These are phyloP conservation scores for Rusavskia elegans DNA, from an alignment of 495 filamentous ascomycete genomes.

Conservation along the genomic window DNA sequence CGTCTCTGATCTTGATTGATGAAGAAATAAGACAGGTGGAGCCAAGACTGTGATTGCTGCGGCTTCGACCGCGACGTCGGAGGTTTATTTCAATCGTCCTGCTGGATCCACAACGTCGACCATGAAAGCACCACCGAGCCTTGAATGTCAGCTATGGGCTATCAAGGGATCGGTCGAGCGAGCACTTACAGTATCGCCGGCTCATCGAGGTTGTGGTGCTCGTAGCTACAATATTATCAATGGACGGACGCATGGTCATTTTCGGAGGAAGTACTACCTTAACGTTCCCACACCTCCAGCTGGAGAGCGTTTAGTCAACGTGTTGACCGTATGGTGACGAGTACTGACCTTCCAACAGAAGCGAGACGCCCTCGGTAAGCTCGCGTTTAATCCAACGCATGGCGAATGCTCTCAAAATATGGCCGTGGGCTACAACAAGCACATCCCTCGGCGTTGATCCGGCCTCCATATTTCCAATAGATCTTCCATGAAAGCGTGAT, in stretches of 20 bases:
- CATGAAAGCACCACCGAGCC: constrained; percentile 12
- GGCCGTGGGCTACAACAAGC: constrained; percentile 64
- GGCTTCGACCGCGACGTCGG: not conserved
- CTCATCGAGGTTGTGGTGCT: constrained; percentile 50
- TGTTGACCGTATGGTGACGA: not conserved
- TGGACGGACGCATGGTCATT: constrained; percentile 4
- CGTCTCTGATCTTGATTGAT: too few relatives aligned
- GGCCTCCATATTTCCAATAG: constrained; percentile 22
- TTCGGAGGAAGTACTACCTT: constrained; percentile 31
- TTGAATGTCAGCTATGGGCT: not conserved
- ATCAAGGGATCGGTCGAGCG: not conserved
- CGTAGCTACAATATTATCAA: constrained; percentile 33
- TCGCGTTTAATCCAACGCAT: constrained; percentile 70
- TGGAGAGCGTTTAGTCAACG: constrained; percentile 27
- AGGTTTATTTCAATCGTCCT: not conserved
- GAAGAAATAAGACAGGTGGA: not conserved
- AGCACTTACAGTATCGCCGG: constrained; percentile 40
- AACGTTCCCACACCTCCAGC: constrained; percentile 77
- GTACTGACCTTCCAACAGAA: constrained; percentile 16
- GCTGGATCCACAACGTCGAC: constrained; percentile 3
- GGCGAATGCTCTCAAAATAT: constrained; percentile 77
- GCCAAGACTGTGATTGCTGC: not conserved
- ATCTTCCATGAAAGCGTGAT: constrained; percentile 30
- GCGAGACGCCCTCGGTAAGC: constrained; percentile 34
- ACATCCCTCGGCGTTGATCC: constrained; percentile 38